phyloP scores from a whole-genome alignment of 257 asterid species.

The Solanum acaule region DNA sequence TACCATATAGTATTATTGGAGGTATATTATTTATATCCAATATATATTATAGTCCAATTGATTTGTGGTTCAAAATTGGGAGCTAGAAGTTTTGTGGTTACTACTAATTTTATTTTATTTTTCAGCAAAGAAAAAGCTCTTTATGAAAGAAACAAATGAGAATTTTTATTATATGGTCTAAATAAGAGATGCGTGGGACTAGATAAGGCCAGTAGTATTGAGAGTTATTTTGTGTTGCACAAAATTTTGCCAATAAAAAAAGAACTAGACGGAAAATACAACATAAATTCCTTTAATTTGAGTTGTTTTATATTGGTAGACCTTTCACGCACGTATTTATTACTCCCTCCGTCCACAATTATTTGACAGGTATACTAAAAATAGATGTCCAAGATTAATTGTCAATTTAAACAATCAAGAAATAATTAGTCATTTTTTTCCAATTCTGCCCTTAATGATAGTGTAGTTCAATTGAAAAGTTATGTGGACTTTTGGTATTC shows the following conservation, averaged over 20 bases:
- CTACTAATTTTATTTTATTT: not conserved
- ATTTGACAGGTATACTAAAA: too few relatives aligned
- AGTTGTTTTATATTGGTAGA: not conserved
- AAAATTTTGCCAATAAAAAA: not conserved
- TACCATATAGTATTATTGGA: not conserved
- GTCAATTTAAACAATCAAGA: too few relatives aligned
- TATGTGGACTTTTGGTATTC: too few relatives aligned
- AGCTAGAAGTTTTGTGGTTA: not conserved
- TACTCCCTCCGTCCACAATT: too few relatives aligned
- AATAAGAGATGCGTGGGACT: not conserved
- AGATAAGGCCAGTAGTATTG: not conserved
- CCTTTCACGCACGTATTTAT: not conserved
- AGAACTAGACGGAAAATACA: not conserved
- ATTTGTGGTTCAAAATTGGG: not conserved
- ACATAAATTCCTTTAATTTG: not conserved
- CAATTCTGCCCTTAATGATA: too few relatives aligned
- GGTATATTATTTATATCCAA: not conserved
- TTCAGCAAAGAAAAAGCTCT: not conserved
- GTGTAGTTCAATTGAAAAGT: too few relatives aligned
- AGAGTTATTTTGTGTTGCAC: not conserved
- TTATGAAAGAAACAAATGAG: not conserved
- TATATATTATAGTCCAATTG: not conserved
- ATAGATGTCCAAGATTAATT: too few relatives aligned
- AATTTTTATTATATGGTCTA: not conserved
- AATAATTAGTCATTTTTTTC: too few relatives aligned